Evolutionary conservation across 1,284 basidiomycete genomes (phyloP), one percentile per base, ranked within the genome.

Genomic region (Bondarzewia mesenterica): DNA sequence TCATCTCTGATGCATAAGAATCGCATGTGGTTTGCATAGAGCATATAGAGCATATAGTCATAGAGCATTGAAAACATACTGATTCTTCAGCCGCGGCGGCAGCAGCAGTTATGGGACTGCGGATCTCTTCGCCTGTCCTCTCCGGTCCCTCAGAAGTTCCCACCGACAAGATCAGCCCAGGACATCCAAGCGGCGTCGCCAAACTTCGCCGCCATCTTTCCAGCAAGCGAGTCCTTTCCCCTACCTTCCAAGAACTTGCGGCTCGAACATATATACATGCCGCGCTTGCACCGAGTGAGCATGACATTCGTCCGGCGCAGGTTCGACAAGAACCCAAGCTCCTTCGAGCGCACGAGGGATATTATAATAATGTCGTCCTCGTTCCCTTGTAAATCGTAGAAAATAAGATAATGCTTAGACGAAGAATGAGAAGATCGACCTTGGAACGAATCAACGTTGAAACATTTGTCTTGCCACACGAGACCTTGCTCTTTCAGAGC

Each of bases 211-310:
- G 74, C 75, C 55, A 80, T 61, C 52, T 62, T 62, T 5, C 77
- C 78, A 12, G 77, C 67, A 14, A 82, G 62, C 4, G 76, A 71
- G 7, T 59, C 14, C 3, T 63, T 56, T 26, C 74, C 81, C 58
- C 61, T 58, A 18, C 71, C 72, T 21, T 56, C 54, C 35, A 87
- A 63, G 57, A 88, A 86, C 21, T 64, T 62, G 55, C 70, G 67
- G 52, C 70, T 81, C 21, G 80, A 71, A 45, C 78, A 68, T 55
- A 86, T 80, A 50, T 77, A 76, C 82, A 86, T 84, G 35, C 79
- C 78, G 42, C 66, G 71, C 61, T 80, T 82, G 69, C 77, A 82
- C 12, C 80, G 70, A 1, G 76, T 77, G 40, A 86, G 63, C 81
- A 87, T 83, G 36, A 86, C 83, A 60, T 86, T 86, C 14, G 74